Conservation (phyloP, 176 grass and related monocot genomes). For the Carex kokanica region DNA sequence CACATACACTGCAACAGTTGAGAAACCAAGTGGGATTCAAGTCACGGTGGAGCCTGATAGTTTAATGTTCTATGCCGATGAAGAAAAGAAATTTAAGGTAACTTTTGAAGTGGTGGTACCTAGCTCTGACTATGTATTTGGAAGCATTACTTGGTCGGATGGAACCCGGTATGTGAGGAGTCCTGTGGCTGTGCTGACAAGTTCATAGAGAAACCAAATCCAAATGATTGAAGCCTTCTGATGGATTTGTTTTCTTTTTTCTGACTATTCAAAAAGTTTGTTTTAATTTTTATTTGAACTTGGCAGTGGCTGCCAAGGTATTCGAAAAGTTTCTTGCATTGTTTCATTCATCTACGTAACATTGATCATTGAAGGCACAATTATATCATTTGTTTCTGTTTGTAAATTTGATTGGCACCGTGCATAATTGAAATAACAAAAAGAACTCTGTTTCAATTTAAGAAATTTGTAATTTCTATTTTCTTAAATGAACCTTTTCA, state of each 20-base stretch:
- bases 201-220: neutral
- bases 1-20: conserved; percentile 42
- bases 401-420: neutral
- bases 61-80: conserved; percentile 36
- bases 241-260: neutral
- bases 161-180: conserved; percentile 48
- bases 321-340: neutral
- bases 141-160: conserved; percentile 53
- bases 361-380: neutral
- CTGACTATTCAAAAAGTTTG: neutral
- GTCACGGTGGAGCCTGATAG: conserved; percentile 40
- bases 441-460: too few species aligned
- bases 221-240: neutral
- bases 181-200: conserved; percentile 36
- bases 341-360: neutral
- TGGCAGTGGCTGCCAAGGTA: too few species aligned
- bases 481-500: neutral
- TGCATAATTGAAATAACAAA: neutral
- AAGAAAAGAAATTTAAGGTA: conserved; percentile 56
- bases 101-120: conserved; percentile 10
- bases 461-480: neutral
- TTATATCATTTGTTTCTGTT: neutral
- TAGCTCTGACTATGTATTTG: conserved; percentile 36
- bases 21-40: conserved; percentile 40
- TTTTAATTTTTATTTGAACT: too few species aligned